phyloP scores from a whole-genome alignment of 768 basidiomycete genomes.

The Hygrocybe coccinea region DNA sequence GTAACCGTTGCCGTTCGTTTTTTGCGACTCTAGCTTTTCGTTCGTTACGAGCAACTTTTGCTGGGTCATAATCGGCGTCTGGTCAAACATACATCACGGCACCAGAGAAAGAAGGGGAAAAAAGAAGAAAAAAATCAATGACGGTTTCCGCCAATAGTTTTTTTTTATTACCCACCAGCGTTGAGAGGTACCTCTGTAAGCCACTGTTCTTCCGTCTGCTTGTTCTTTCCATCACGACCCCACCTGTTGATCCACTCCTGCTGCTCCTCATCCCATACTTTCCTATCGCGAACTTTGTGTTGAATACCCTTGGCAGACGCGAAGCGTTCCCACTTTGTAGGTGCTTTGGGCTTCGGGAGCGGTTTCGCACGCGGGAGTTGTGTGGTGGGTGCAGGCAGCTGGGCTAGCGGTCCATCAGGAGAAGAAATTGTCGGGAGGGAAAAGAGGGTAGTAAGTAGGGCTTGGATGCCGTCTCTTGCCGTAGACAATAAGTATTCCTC shows the following conservation, averaged over 20 bases:
- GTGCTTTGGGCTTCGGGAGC: slow-evolving; percentile 85
- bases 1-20: slow-evolving; percentile 71
- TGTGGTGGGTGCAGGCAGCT: slow-evolving; percentile 73
- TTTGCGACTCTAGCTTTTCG: slow-evolving; percentile 80
- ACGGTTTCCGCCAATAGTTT: background rate
- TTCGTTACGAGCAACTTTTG: slow-evolving; percentile 65
- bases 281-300: slow-evolving; percentile 70
- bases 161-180: slow-evolving; percentile 56
- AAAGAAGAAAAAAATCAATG: background rate
- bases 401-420: slow-evolving; percentile 75
- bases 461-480: slow-evolving; percentile 78
- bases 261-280: slow-evolving; percentile 90
- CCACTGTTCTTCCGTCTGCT: slow-evolving; percentile 82
- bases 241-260: slow-evolving; percentile 91
- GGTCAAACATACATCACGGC: slow-evolving; percentile 3
- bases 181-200: slow-evolving; percentile 83
- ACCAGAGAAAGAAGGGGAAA: background rate
- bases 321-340: slow-evolving; percentile 96
- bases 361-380: slow-evolving; percentile 86
- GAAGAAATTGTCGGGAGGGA: slow-evolving; percentile 72
- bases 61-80: slow-evolving; percentile 82
- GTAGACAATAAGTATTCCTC: slow-evolving; percentile 77
- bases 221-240: slow-evolving; percentile 89
- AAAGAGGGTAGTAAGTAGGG: slow-evolving; percentile 76
- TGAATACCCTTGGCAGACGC: slow-evolving; percentile 92